A percentile compares a stretch with the other conserved stretches of the same genome.
Evolutionary conservation across 805 yeast species (phyloP).

Genomic region (Suhomyces sp.): DNA sequence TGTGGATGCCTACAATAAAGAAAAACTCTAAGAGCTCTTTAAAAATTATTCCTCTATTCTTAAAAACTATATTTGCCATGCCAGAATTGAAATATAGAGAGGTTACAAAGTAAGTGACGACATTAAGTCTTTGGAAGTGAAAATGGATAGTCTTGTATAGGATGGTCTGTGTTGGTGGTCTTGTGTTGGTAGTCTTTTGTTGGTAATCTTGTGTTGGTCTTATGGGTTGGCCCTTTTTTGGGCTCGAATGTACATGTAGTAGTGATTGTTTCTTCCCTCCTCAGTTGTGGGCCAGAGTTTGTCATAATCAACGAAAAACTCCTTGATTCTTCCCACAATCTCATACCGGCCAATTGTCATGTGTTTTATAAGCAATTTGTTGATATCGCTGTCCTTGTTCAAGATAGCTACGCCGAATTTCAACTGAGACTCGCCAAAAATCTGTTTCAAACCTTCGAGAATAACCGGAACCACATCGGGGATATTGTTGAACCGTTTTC

Average conservation of each 20-base stretch:
- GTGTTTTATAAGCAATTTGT: constrained; percentile 27
- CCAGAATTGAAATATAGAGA: neutral
- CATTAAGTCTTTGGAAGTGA: neutral
- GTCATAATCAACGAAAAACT: constrained; percentile 17
- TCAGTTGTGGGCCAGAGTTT: constrained; percentile 5
- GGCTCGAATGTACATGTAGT: constrained; percentile 25
- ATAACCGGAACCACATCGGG: constrained; percentile 24
- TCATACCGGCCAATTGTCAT: constrained; percentile 30
- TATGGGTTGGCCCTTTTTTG: constrained; percentile 11
- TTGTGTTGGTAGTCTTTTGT: too few relatives aligned
- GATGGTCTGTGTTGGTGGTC: too few relatives aligned
- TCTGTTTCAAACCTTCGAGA: constrained; percentile 16
- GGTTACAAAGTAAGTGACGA: neutral
- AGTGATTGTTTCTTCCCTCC: constrained; percentile 15
- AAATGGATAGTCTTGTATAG: too few relatives aligned
- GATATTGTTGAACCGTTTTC: constrained; percentile 16
- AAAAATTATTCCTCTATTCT: neutral
- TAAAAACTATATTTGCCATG: neutral
- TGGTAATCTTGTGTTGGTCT: neutral
- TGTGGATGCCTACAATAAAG: too few relatives aligned
- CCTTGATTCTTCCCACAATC: constrained; percentile 30
- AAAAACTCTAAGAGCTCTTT: too few relatives aligned
- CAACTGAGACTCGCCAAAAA: constrained; percentile 36
- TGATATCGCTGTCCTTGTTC: constrained; percentile 28
- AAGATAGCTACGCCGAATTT: constrained; percentile 28